Evolutionary conservation across 148 eudicot species (phyloP).

Genomic region (Cornus florida): DNA sequence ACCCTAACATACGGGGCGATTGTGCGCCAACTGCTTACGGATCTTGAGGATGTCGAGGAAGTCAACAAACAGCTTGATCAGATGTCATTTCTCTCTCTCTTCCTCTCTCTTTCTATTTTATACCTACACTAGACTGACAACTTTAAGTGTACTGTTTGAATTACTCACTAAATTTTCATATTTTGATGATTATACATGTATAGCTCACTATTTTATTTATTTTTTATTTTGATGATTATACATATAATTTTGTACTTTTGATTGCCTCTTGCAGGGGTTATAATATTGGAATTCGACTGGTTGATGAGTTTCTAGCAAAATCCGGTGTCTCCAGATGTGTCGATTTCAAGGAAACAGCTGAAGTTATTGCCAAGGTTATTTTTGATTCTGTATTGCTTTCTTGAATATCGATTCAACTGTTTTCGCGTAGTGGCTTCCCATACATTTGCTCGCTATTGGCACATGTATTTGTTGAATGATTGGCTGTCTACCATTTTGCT

Average conservation of each 20-base stretch:
- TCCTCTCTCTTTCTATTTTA: background rate
- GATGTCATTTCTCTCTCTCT: constrained; percentile 35
- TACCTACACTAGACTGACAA: background rate
- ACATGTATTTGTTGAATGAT: no score
- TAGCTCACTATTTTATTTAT: no score
- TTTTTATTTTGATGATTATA: background rate
- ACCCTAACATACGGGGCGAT: constrained; percentile 98
- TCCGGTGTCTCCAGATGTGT: constrained; percentile 94
- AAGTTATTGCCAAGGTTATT: constrained; percentile 91
- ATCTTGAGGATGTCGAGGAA: constrained; percentile 96
- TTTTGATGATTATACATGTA: no score
- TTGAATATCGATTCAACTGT: background rate
- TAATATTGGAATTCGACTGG: constrained; percentile 84
- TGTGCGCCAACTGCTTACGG: constrained; percentile 87
- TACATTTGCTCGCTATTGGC: no score
- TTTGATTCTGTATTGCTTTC: background rate
- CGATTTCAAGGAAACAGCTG: constrained; percentile 96
- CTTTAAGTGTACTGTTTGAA: background rate
- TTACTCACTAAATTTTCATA: background rate
- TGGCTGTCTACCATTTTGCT: no score
- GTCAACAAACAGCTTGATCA: constrained; percentile 98
- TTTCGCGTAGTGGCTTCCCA: background rate
- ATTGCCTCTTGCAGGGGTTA: constrained; percentile 71
- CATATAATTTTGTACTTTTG: constrained; percentile 4
- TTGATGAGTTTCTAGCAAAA: constrained; percentile 93